Conservation (phyloP, 805 yeast species). For the Saturnispora gosingensis region DNA sequence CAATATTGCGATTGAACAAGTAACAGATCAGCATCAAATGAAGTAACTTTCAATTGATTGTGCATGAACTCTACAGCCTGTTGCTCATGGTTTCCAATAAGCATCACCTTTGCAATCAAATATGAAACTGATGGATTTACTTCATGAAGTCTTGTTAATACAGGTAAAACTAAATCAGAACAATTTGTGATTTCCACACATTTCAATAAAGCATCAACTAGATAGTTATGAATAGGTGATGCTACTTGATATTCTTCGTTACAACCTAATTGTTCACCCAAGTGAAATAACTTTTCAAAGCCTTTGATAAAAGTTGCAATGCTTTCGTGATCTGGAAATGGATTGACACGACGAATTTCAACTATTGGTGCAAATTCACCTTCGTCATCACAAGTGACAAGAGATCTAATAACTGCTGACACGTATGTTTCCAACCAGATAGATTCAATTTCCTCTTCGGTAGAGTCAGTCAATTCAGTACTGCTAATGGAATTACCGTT, state of each 20-base stretch:
- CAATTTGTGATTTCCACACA: conserved; percentile 56
- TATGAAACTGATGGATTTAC: conserved; percentile 49
- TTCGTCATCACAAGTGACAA: conserved; percentile 57
- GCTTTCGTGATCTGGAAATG: conserved; percentile 41
- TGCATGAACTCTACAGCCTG: conserved; percentile 45
- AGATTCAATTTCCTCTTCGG: conserved; percentile 32
- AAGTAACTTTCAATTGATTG: conserved; percentile 31
- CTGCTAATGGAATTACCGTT: conserved; percentile 43
- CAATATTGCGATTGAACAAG: conserved; percentile 52
- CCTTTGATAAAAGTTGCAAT: conserved; percentile 51
- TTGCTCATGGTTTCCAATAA: conserved; percentile 50
- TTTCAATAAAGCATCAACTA: conserved; percentile 66
- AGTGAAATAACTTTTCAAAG: conserved; percentile 55
- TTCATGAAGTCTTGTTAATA: conserved; percentile 42
- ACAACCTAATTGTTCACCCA: conserved; percentile 62
- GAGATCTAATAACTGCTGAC: conserved; percentile 64
- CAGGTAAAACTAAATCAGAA: conserved; percentile 51
- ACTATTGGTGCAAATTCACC: conserved; percentile 64
- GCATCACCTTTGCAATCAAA: conserved; percentile 44
- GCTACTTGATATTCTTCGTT: conserved; percentile 60
- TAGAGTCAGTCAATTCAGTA: not conserved
- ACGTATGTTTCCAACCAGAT: conserved; percentile 57
- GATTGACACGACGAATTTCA: conserved; percentile 77
- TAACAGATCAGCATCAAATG: conserved; percentile 47
- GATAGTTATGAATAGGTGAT: conserved; percentile 51